A percentile compares a stretch with the other conserved stretches of the same genome.
Conservation (phyloP, 2,329 filamentous ascomycete genomes). For the Aspergillus vadensis region DNA sequence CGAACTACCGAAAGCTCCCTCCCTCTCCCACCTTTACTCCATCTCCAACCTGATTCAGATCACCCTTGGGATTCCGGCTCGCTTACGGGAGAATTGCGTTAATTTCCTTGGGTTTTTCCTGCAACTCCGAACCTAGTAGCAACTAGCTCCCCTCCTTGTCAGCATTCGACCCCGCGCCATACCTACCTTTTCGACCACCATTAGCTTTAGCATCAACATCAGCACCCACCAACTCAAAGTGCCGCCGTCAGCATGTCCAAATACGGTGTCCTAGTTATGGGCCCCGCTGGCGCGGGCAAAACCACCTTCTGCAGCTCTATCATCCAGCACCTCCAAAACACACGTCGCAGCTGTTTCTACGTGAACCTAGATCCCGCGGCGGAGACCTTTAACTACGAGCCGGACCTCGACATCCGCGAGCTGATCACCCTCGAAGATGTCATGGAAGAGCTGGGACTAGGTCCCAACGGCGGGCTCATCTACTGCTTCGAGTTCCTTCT, state of each 20-base stretch:
- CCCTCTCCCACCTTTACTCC: not conserved
- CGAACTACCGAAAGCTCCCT: too few species aligned
- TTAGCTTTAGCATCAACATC: not conserved
- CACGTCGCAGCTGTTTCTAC: constrained; percentile 93
- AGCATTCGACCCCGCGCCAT: not conserved
- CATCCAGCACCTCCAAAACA: constrained; percentile 88
- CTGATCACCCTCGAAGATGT: constrained; percentile 92
- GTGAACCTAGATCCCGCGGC: constrained; percentile 97
- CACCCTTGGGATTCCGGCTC: not conserved
- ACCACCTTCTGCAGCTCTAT: constrained; percentile 93
- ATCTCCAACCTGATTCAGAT: not conserved
- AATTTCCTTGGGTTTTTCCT: not conserved
- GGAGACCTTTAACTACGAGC: constrained; percentile 86
- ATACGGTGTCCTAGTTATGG: constrained; percentile 93
- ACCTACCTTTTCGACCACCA: not conserved
- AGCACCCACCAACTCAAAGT: not conserved
- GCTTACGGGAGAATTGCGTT: not conserved
- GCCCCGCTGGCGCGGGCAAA: constrained; percentile 93
- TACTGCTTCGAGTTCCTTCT: constrained; percentile 97
- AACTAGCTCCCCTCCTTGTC: not conserved
- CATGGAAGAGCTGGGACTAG: constrained; percentile 90
- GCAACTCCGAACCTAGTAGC: not conserved
- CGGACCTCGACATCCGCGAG: constrained; percentile 93
- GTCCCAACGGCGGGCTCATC: constrained; percentile 88
- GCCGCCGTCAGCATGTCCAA: constrained; percentile 69